A percentile compares a stretch with the other conserved stretches of the same genome.
Evolutionary conservation across 1,284 basidiomycete genomes (phyloP).

Genomic region (Afroboletus lepidellus): DNA sequence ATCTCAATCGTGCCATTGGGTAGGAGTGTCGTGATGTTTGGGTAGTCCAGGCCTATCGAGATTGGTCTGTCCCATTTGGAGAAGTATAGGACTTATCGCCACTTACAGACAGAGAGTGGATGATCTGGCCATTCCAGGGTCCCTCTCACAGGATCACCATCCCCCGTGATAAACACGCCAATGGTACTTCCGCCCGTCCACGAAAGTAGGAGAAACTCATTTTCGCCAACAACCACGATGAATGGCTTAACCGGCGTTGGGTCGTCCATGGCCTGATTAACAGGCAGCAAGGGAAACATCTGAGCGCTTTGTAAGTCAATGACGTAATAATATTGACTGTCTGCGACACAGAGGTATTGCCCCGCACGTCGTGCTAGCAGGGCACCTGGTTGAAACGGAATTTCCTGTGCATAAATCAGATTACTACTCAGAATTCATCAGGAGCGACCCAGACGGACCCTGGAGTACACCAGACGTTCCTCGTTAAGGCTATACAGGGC

Average conservation of each 20-base stretch:
- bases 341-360: conserved; percentile 71
- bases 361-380: conserved; percentile 65
- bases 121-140: conserved; percentile 83
- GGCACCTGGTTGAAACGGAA: conserved; percentile 69
- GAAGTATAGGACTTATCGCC: background rate
- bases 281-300: conserved; percentile 70
- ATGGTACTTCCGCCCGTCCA: conserved; percentile 76
- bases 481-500: conserved; percentile 55
- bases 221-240: conserved; percentile 70
- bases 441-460: conserved; percentile 22
- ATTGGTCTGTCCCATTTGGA: conserved; percentile 2
- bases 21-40: conserved; percentile 75
- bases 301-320: conserved; percentile 72
- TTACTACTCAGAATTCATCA: conserved; percentile 35
- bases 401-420: conserved; percentile 58
- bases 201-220: conserved; percentile 79
- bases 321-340: conserved; percentile 70
- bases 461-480: conserved; percentile 31
- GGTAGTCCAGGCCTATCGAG: conserved; percentile 72
- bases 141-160: conserved; percentile 85
- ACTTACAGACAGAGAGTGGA: conserved; percentile 75
- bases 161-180: conserved; percentile 80
- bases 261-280: conserved; percentile 61
- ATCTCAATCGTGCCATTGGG: conserved; percentile 78
- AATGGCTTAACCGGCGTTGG: conserved; percentile 58